Conservation (phyloP, 148 eudicot genomes). For the Oxyria digyna region DNA sequence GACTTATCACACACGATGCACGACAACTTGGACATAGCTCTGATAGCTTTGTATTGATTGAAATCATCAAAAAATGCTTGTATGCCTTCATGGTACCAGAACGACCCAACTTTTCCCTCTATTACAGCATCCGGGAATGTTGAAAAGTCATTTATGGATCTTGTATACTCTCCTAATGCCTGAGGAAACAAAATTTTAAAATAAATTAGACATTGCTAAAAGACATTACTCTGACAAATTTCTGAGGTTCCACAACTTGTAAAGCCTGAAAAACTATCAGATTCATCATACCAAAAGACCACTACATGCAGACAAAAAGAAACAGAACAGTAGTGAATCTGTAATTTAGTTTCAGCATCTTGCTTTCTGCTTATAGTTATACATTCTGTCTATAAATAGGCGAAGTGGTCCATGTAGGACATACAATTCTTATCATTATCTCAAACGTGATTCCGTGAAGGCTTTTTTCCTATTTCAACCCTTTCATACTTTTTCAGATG, state of each 20-base stretch:
- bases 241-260: neutral
- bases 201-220: neutral
- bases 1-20: conserved; percentile 67
- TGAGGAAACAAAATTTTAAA: conserved; percentile 15
- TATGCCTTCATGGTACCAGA: conserved; percentile 80
- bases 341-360: neutral
- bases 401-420: neutral
- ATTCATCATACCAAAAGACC: neutral
- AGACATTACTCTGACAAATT: neutral
- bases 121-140: conserved; percentile 48
- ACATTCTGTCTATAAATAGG: no score
- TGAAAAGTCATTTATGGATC: conserved; percentile 52
- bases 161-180: conserved; percentile 79
- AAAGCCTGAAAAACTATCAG: neutral
- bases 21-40: conserved; percentile 89
- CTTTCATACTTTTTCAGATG: neutral
- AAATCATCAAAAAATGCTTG: conserved; percentile 73
- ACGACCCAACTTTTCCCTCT: conserved; percentile 65
- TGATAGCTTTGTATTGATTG: conserved; percentile 74
- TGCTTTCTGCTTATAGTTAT: neutral
- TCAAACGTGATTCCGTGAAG: no score
- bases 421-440: neutral
- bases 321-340: no score
- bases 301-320: neutral
- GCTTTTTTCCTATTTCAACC: neutral